Conservation (phyloP, 305 asterid species). For the Fraxinus platypoda region DNA sequence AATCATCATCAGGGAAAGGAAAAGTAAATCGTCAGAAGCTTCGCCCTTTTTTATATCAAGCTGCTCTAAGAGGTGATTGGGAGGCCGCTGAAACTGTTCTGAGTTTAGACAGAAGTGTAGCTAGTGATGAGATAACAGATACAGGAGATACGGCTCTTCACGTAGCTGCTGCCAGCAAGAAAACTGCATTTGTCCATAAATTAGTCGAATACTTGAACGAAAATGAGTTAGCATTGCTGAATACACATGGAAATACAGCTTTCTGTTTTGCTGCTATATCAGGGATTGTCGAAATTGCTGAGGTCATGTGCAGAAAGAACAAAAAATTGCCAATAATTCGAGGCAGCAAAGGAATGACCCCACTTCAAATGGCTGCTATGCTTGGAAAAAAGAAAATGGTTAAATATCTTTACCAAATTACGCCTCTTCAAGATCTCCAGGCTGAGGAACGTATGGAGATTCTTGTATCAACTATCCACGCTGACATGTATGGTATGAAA, state of each 20-base stretch:
- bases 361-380: not conserved
- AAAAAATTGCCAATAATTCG: not conserved
- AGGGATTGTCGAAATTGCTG: conserved; percentile 3
- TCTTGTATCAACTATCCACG: not conserved
- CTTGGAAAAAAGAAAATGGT: conserved; percentile 6
- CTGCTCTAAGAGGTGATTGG: conserved; percentile 50
- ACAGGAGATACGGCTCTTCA: conserved; percentile 40
- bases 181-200: conserved; percentile 33
- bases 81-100: conserved; percentile 25
- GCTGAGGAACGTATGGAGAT: not conserved
- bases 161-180: conserved; percentile 35
- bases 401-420: conserved; percentile 13
- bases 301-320: not conserved
- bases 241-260: conserved; percentile 36
- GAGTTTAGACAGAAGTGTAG: not conserved
- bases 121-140: not conserved
- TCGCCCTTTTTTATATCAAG: conserved; percentile 23
- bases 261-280: conserved; percentile 16
- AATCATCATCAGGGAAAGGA: too few relatives aligned
- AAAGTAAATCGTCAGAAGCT: too few relatives aligned
- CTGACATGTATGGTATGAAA: conserved; percentile 17
- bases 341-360: not conserved
- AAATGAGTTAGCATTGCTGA: conserved; percentile 21
- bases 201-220: conserved; percentile 26
- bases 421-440: not conserved